Evolutionary conservation across 352 stramenopile genomes (phyloP), one percentile per base, ranked within the genome.

Genomic region (Globisporangium radiosum): DNA sequence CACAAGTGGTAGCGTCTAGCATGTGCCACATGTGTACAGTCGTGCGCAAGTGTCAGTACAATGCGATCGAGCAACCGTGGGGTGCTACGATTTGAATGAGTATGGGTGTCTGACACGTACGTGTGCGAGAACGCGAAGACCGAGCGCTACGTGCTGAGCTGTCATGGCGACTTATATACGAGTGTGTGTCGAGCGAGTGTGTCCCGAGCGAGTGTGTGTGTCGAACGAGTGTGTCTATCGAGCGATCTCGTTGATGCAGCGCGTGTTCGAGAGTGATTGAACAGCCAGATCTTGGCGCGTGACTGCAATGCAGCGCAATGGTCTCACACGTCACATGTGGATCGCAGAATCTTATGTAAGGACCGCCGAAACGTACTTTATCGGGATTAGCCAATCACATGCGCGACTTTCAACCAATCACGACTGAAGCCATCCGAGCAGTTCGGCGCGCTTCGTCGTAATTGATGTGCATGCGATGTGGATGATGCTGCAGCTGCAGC

Each of bases 1-100:
- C 13, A 90, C 42, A 4, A 72, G 54, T 2, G 85, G 82, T 7
- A 91, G 60, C 38, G 56, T 62, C 85, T 94, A 51, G 7, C 13
- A 4, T 14, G 14, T 47, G 33, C 4, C 4, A 17, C n/a, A 3
- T n/a, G 9, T 45, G 11, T 15, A 17, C n/a, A 6, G 43, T 7
- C 4, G 47, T 45, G 7, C 2, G 25, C 25, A 33, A 3, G 15
- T 52, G 43, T 42, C 7, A 50, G 42, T 36, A 17, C 44, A n/a
- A 48, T 10, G n/a, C 55, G 25, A 52, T 38, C 25, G 25, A 33
- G 25, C 25, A 33, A 33, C 25, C 25, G 2, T 33, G 25, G 25
- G 25, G 25, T 33, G 25, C 25, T 33, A 33, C 25, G 25, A 33
- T 33, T 33, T 3, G 25, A 33, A 33, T 33, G 25, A 3, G 25